Evolutionary conservation across 1,139 yeast species (phyloP).

Genomic region (Yamadazyma sp.): DNA sequence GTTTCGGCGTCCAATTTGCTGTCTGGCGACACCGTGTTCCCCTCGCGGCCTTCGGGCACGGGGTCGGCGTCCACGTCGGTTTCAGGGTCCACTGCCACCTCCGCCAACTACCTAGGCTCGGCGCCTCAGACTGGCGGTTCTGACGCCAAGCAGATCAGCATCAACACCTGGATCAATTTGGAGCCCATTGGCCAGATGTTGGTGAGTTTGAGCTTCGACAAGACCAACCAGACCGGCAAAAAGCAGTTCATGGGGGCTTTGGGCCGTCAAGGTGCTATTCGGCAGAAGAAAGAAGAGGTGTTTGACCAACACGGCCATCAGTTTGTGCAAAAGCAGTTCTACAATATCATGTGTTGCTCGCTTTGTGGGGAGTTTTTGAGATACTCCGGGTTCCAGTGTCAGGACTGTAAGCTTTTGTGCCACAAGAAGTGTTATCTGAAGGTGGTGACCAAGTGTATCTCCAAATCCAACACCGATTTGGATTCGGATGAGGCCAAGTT

Average conservation of each 20-base stretch:
- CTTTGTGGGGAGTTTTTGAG: conserved; percentile 93
- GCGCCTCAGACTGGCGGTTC: not conserved
- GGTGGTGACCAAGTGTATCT: conserved; percentile 93
- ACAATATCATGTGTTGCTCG: conserved; percentile 96
- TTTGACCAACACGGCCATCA: conserved; percentile 97
- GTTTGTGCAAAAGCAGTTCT: conserved; percentile 92
- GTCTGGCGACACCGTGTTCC: conserved; percentile 13
- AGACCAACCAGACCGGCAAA: conserved; percentile 51
- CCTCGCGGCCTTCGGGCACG: conserved; percentile 2
- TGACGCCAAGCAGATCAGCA: conserved; percentile 10
- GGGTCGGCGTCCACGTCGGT: not conserved
- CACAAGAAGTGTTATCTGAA: conserved; percentile 93
- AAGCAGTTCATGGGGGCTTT: conserved; percentile 67
- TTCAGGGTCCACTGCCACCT: not conserved
- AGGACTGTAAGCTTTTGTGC: conserved; percentile 90
- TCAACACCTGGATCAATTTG: conserved; percentile 86
- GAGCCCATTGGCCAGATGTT: conserved; percentile 94
- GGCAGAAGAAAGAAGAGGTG: conserved; percentile 92
- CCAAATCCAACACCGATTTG: conserved; percentile 80
- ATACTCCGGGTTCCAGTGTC: conserved; percentile 94
- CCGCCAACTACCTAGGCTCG: not conserved
- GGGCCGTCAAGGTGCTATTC: conserved; percentile 98
- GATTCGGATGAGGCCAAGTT: conserved; percentile 83
- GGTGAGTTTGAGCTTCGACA: conserved; percentile 75
- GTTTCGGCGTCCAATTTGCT: conserved; percentile 67